Evolutionary conservation across 495 filamentous ascomycete species (phyloP), one percentile per base, ranked within the genome.

Genomic region (Penicillium longicatenatum): DNA sequence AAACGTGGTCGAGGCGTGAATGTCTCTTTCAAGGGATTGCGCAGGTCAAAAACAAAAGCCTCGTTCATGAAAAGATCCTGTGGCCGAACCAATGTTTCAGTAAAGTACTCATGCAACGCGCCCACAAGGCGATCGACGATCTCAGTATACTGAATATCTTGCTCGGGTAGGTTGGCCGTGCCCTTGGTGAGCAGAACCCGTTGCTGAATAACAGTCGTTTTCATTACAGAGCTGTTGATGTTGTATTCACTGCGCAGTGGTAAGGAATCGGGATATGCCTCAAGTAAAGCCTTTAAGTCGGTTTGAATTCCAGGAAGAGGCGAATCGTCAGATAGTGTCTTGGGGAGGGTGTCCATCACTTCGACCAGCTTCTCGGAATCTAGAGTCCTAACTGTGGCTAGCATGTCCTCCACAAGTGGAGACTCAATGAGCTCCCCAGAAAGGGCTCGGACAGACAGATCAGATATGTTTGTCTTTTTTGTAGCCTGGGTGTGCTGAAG

Each of bases 191-290:
- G 78, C 64, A 89, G 87, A 8, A 97, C 89, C 60, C 89, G 91
- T 64, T 96, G 90, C 47, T 90, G 89, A 21, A 96, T 84, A 17
- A 97, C 86, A 0, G 93, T 96, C 3, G 92, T 91, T 55, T 90
- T 85, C 6, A 95, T 74, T 24, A 87, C 82, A 42, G 86, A 84
- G 73, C 84, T 86, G 33, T 86, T 83, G 17, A 87, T 78, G 43
- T 86, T 85, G 64, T 95, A 88, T 64, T 87, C 87, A 70, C 89
- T 95, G 46, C 85, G 82, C n/a, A 93, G 78, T 19, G 81, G 72
- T 39, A 73, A 72, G 54, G 75, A 70, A 19, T 73, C 66, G 33
- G 76, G 51, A 49, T 82, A 52, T 66, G 68, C 55, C 63, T 70
- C 62, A 64, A 70, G 33, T 48, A 86, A 53, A 9, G 54, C 57